A percentile compares a stretch with the other conserved stretches of the same genome.
Conservation (phyloP, 75 land plant genomes). For the Larix kaempferi region DNA sequence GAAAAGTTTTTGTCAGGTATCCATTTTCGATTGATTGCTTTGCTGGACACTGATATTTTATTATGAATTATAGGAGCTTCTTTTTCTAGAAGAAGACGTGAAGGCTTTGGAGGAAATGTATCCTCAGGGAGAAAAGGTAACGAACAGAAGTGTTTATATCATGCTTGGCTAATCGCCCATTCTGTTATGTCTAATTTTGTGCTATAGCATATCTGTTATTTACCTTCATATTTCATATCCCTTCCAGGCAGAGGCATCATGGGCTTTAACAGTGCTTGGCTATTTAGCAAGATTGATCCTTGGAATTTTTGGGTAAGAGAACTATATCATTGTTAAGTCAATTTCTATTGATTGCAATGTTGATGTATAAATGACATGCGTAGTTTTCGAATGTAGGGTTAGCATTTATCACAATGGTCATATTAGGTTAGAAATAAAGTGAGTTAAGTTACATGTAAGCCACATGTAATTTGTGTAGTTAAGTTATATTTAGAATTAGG, state of each 20-base stretch:
- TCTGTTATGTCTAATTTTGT: neutral
- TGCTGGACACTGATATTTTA: neutral
- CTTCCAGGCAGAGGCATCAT: slow-evolving; percentile 83
- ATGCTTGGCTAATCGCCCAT: neutral
- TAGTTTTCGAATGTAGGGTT: too few relatives aligned
- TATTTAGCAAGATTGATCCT: slow-evolving; percentile 79
- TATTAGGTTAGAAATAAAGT: too few relatives aligned
- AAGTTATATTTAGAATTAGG: too few relatives aligned
- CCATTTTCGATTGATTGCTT: neutral
- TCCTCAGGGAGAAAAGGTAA: slow-evolving; percentile 98
- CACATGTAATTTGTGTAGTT: too few relatives aligned
- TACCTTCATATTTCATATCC: neutral
- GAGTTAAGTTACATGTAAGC: too few relatives aligned
- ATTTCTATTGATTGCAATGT: neutral
- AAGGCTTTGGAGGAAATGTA: slow-evolving; percentile 91
- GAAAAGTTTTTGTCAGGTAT: neutral
- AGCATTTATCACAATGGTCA: too few relatives aligned
- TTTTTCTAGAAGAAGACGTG: slow-evolving; percentile 89
- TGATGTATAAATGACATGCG: neutral
- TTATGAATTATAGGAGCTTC: slow-evolving; percentile 65
- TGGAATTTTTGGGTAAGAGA: slow-evolving; percentile 84
- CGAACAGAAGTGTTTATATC: neutral
- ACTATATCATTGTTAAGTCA: neutral
- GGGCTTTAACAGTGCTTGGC: slow-evolving; percentile 96
- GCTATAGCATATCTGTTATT: neutral